Conservation (phyloP, 768 basidiomycete species). For the Tephrocybe sp. region DNA sequence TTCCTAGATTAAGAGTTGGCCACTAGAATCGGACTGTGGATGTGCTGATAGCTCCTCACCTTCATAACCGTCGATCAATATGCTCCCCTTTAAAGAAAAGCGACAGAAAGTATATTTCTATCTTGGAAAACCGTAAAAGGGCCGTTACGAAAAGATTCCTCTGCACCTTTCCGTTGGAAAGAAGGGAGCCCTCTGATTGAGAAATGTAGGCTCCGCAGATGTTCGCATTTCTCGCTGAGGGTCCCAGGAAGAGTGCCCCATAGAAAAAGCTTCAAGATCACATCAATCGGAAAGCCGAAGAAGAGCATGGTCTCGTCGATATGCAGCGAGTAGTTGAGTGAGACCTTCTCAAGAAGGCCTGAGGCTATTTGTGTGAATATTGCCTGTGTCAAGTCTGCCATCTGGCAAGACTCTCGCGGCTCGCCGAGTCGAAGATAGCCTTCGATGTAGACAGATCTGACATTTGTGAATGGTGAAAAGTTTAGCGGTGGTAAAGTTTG, state of each 20-base stretch:
- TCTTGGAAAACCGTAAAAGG: conserved; percentile 15
- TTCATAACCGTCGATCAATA: too few species aligned
- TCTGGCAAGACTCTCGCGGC: conserved; percentile 9
- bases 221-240: conserved; percentile 13
- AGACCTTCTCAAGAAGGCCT: conserved; percentile 17
- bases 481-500: conserved; percentile 16
- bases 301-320: conserved; percentile 19
- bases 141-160: conserved; percentile 15
- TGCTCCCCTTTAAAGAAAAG: conserved; percentile 20
- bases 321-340: conserved; percentile 21
- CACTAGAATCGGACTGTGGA: too few species aligned
- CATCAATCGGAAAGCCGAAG: conserved; percentile 27
- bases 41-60: too few species aligned
- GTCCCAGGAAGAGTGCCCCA: conserved; percentile 27
- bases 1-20: too few species aligned
- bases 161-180: conserved; percentile 15
- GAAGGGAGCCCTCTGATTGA: conserved; percentile 15
- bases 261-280: conserved; percentile 23
- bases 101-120: conserved; percentile 16
- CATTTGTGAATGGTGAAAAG: conserved; percentile 19
- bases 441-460: conserved; percentile 25
- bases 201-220: conserved; percentile 13
- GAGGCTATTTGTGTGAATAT: conserved; percentile 25
- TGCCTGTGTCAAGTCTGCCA: conserved; percentile 21
- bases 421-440: conserved; percentile 20